Conservation (phyloP, 495 filamentous ascomycete genomes). For the Tuber microsphaerosporum region DNA sequence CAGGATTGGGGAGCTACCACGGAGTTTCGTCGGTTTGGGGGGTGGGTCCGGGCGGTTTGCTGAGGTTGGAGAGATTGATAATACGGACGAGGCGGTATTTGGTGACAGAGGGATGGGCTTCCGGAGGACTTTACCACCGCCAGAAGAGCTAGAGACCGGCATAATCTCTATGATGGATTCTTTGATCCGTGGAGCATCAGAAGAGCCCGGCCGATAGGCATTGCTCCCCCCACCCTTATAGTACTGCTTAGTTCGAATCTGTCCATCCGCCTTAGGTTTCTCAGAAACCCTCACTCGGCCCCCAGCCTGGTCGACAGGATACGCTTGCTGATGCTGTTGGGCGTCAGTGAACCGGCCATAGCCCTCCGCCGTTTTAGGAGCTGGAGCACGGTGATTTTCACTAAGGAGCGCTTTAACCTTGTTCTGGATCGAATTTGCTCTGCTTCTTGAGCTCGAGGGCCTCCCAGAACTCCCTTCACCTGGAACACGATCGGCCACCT, state of each 20-base stretch:
- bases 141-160: conserved; percentile 10
- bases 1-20: conserved; percentile 24
- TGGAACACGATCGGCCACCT: conserved; percentile 59
- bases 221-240: conserved; percentile 7
- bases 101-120: conserved; percentile 12
- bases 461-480: conserved; percentile 48
- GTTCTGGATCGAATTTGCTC: conserved; percentile 78
- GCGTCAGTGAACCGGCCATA: conserved; percentile 76
- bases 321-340: conserved; percentile 24
- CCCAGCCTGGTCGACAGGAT: neutral
- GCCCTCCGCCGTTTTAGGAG: conserved; percentile 70
- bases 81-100: conserved; percentile 40
- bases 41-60: conserved; percentile 45
- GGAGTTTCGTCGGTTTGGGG: conserved; percentile 57
- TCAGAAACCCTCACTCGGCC: conserved; percentile 8
- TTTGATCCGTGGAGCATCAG: neutral
- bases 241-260: neutral
- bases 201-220: conserved; percentile 14
- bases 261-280: conserved; percentile 19
- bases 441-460: conserved; percentile 49
- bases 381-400: conserved; percentile 57
- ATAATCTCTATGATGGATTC: conserved; percentile 14
- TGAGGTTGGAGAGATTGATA: conserved; percentile 13
- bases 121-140: neutral
- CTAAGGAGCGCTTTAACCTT: conserved; percentile 80